Conservation (phyloP, 75 land plant genomes). For the Azolla pinnata region DNA sequence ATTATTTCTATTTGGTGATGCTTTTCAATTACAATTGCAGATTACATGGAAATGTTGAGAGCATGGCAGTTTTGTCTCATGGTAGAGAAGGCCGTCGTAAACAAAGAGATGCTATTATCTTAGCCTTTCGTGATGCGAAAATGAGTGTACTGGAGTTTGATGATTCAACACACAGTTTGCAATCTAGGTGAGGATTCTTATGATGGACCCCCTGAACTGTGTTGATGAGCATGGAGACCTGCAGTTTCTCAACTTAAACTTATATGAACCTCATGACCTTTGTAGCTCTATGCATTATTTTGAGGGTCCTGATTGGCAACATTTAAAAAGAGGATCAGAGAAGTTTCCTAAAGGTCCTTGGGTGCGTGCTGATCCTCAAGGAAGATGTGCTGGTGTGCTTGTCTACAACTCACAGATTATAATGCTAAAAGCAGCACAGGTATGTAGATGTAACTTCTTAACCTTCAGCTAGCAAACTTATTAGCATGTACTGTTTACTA, state of each 20-base stretch:
- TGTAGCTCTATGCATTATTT: constrained; percentile 94
- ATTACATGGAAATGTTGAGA: constrained; percentile 86
- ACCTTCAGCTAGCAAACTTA: too few species aligned
- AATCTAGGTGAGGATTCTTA: constrained; percentile 55
- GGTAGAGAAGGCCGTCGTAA: constrained; percentile 48
- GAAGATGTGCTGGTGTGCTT: constrained; percentile 76
- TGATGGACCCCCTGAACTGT: too few species aligned
- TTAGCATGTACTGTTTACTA: too few species aligned
- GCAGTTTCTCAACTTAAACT: neutral
- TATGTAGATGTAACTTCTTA: too few species aligned
- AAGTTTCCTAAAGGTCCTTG: constrained; percentile 82
- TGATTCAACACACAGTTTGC: constrained; percentile 70
- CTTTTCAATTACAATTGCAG: too few species aligned
- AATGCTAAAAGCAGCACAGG: constrained; percentile 87
- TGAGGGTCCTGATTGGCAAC: constrained; percentile 90
- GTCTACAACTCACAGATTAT: constrained; percentile 83
- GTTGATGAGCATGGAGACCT: too few species aligned
- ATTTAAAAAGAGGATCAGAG: constrained; percentile 89
- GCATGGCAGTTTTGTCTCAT: constrained; percentile 56
- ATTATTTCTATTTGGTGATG: too few species aligned
- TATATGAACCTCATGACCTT: neutral
- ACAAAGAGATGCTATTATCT: constrained; percentile 80
- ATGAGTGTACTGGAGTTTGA: constrained; percentile 81
- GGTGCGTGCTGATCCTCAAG: constrained; percentile 83
- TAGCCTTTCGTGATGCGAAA: constrained; percentile 86